Evolutionary conservation across 2,329 filamentous ascomycete species (phyloP).

Genomic region (Penicillium sp.): DNA sequence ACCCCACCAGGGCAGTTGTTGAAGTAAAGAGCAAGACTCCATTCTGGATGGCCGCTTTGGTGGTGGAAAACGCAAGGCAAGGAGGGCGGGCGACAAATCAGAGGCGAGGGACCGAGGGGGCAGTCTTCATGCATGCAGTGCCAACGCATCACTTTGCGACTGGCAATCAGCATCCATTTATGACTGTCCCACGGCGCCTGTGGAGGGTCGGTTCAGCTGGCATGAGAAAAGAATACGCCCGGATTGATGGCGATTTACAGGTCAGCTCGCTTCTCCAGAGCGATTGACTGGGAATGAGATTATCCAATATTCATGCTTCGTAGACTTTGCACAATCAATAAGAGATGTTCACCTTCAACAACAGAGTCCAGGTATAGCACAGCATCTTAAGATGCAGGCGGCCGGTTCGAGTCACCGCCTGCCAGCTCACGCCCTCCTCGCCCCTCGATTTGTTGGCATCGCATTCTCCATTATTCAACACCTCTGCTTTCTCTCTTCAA

Average conservation of each 20-base stretch:
- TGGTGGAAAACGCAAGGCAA: conserved; percentile 25
- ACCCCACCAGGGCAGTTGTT: neutral
- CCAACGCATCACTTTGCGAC: conserved; percentile 27
- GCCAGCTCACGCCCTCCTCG: conserved; percentile 15
- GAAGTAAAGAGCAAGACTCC: neutral
- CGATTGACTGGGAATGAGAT: neutral
- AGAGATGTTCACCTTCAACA: neutral
- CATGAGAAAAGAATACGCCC: neutral
- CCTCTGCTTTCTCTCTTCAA: conserved; percentile 11
- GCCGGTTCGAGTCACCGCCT: conserved; percentile 37
- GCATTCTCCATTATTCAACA: conserved; percentile 9
- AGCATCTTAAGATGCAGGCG: conserved; percentile 30
- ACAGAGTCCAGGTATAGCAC: neutral
- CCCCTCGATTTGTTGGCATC: conserved; percentile 25
- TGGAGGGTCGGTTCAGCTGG: conserved; percentile 1
- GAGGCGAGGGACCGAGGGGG: conserved; percentile 12
- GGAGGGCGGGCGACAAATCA: conserved; percentile 38
- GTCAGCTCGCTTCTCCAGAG: neutral
- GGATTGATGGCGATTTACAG: neutral
- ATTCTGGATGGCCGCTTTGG: conserved; percentile 13
- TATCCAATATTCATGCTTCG: neutral
- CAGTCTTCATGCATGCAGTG: conserved; percentile 42
- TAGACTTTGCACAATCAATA: neutral
- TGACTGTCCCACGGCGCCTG: neutral
- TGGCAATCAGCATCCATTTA: neutral